These are phyloP conservation scores for Phellopilus nigrolimitatus DNA, from an alignment of 1,284 basidiomycete species.

Conservation along the genomic window DNA sequence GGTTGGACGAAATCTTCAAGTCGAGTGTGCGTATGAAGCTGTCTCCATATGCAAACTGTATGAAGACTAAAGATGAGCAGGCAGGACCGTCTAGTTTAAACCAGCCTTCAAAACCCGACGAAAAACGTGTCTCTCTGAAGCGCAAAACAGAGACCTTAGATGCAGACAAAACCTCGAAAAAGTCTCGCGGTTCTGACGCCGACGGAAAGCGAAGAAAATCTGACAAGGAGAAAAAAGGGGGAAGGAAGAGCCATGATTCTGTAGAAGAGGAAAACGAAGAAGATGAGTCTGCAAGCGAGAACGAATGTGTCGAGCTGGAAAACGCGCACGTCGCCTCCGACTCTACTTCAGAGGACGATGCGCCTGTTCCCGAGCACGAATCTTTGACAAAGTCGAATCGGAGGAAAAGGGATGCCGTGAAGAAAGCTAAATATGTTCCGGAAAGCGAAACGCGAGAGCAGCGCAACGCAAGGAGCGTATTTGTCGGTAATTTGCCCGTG, in stretches of 20 bases:
- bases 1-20: slow-evolving; percentile 17
- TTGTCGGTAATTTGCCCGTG: slow-evolving; percentile 87
- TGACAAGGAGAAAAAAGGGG: slow-evolving; percentile 12
- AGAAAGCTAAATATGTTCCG: slow-evolving; percentile 46
- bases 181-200: neutral
- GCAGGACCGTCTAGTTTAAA: slow-evolving; percentile 15
- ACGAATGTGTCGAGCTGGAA: slow-evolving; percentile 2
- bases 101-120: slow-evolving; percentile 18
- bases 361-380: slow-evolving; percentile 43
- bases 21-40: slow-evolving; percentile 11
- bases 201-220: slow-evolving; percentile 15
- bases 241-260: slow-evolving; percentile 5
- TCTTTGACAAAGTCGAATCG: slow-evolving; percentile 27
- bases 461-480: slow-evolving; percentile 81
- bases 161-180: slow-evolving; percentile 11
- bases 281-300: slow-evolving; percentile 22
- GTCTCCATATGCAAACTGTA: neutral
- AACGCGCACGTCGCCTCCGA: slow-evolving; percentile 3
- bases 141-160: slow-evolving; percentile 13
- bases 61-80: neutral
- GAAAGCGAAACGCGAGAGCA: slow-evolving; percentile 63
- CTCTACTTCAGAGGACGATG: slow-evolving; percentile 25
- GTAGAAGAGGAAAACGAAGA: slow-evolving; percentile 28
- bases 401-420: slow-evolving; percentile 24
- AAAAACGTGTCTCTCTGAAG: neutral